Evolutionary conservation across 495 filamentous ascomycete genomes (phyloP).

Genomic region (Poronia punctata): DNA sequence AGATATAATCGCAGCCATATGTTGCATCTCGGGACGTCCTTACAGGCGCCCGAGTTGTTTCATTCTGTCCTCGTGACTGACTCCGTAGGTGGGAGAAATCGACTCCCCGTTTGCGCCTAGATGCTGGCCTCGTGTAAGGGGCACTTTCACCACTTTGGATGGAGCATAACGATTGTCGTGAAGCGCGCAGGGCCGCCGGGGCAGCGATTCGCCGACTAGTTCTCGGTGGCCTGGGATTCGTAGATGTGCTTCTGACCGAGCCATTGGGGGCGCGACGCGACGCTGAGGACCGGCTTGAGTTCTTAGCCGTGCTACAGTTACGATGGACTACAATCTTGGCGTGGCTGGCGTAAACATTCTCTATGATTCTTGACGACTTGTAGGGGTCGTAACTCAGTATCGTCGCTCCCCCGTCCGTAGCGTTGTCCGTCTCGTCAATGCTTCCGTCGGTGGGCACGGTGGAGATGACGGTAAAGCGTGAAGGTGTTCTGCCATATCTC

Average conservation of each 20-base stretch:
- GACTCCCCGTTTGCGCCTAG: conserved; percentile 68
- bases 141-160: conserved; percentile 49
- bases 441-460: conserved; percentile 36
- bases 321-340: conserved; percentile 64
- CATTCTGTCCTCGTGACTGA: conserved; percentile 24
- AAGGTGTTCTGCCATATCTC: conserved; percentile 48
- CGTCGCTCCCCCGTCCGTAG: conserved; percentile 25
- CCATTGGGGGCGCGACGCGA: conserved; percentile 9
- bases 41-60: conserved; percentile 13
- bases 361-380: conserved; percentile 55
- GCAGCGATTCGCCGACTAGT: conserved; percentile 3
- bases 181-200: conserved; percentile 7
- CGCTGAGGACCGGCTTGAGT: conserved; percentile 17
- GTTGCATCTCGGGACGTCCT: conserved; percentile 23
- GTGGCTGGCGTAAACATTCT: conserved; percentile 32
- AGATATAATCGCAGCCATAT: conserved; percentile 13
- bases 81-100: conserved; percentile 59
- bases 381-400: conserved; percentile 74
- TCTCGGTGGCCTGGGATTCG: conserved; percentile 11
- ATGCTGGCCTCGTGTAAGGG: conserved; percentile 42
- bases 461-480: conserved; percentile 66
- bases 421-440: conserved; percentile 11
- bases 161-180: conserved; percentile 50
- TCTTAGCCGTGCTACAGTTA: conserved; percentile 17
- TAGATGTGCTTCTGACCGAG: conserved; percentile 18